phyloP scores from a whole-genome alignment of 2,329 filamentous ascomycete species.

The Botrytis squamosa region DNA sequence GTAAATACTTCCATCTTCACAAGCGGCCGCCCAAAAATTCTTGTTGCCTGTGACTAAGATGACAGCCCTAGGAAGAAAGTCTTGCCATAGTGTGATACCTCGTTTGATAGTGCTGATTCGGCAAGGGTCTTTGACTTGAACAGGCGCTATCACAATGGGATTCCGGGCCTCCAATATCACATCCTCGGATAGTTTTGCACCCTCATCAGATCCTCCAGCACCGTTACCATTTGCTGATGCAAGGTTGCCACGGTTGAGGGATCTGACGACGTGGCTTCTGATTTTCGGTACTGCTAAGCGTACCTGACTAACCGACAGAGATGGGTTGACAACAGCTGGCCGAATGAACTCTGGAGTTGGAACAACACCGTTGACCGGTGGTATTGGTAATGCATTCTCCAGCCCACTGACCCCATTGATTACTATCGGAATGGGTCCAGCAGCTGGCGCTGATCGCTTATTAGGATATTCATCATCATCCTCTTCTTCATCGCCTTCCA shows the following conservation, averaged over 20 bases:
- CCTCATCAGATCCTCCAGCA: constrained; percentile 54
- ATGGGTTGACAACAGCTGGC: constrained; percentile 81
- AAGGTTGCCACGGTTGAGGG: constrained; percentile 67
- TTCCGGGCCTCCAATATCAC: constrained; percentile 88
- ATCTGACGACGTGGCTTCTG: constrained; percentile 76
- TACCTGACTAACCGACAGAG: constrained; percentile 77
- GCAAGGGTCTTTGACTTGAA: constrained; percentile 73
- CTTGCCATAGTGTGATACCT: constrained; percentile 84
- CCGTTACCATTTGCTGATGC: constrained; percentile 37
- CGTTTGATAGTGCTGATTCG: constrained; percentile 79
- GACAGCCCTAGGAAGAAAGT: constrained; percentile 82
- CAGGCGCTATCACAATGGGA: constrained; percentile 55
- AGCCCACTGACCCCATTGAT: constrained; percentile 75
- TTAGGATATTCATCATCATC: constrained; percentile 62
- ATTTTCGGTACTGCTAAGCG: constrained; percentile 86
- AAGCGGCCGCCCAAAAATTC: constrained; percentile 88
- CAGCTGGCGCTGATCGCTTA: constrained; percentile 58
- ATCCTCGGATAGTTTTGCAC: constrained; percentile 63
- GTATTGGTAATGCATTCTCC: constrained; percentile 67
- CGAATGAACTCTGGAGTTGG: constrained; percentile 80
- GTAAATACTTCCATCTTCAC: constrained; percentile 87
- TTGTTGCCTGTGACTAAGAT: constrained; percentile 89
- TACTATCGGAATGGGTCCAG: constrained; percentile 72
- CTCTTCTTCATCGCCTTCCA: constrained; percentile 56
- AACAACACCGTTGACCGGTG: constrained; percentile 58